Evolutionary conservation across 1,284 basidiomycete species (phyloP).

Genomic region (Fomitopsis betulina): DNA sequence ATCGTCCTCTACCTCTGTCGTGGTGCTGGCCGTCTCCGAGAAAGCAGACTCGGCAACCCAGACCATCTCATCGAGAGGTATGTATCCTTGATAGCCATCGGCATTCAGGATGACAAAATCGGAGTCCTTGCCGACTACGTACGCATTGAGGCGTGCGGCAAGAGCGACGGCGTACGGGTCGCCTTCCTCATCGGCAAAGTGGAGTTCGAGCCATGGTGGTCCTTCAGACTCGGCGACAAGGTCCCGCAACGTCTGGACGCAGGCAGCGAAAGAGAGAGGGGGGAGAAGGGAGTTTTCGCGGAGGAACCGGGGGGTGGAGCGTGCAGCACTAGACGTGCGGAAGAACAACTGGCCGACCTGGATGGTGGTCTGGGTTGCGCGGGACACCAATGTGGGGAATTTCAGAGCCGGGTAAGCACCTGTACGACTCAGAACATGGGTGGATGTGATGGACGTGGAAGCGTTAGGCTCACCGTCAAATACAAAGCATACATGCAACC

Average conservation of each 20-base stretch:
- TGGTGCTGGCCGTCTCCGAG: constrained; percentile 14
- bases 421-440: constrained; percentile 27
- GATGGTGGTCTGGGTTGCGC: constrained; percentile 54
- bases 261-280: constrained; percentile 60
- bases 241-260: constrained; percentile 52
- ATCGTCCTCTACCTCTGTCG: constrained; percentile 25
- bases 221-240: constrained; percentile 30
- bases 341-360: constrained; percentile 76
- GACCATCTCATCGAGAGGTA: constrained; percentile 75
- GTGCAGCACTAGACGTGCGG: constrained; percentile 70
- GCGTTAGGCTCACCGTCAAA: constrained; percentile 74
- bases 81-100: constrained; percentile 72
- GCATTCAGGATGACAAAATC: constrained; percentile 79
- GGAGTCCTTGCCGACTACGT: constrained; percentile 77
- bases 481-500: constrained; percentile 78
- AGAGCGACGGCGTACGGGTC: constrained; percentile 84
- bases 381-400: constrained; percentile 62
- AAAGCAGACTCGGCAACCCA: constrained; percentile 45
- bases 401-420: constrained; percentile 74
- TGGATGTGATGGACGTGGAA: background rate
- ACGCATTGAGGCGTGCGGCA: constrained; percentile 70
- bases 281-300: constrained; percentile 74
- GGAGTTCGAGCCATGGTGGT: constrained; percentile 40
- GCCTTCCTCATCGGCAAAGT: constrained; percentile 83
- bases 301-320: constrained; percentile 67